phyloP scores from a whole-genome alignment of 306 rosid species.

The Mimosa bimucronata region DNA sequence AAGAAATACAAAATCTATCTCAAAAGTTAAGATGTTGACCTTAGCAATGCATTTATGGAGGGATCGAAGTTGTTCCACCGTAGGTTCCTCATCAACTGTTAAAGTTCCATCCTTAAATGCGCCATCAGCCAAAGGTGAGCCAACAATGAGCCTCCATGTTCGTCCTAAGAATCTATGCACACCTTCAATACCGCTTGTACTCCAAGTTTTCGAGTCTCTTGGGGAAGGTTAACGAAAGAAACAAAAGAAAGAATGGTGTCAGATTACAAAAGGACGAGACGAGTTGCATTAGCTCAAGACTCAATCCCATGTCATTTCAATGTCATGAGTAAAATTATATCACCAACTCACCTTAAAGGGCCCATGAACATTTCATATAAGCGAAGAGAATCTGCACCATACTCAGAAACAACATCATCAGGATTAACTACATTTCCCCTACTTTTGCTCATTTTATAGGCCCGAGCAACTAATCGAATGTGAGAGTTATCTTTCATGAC shows the following conservation, averaged over 20 bases:
- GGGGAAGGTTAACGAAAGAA: slow-evolving; percentile 33
- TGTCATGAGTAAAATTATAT: slow-evolving; percentile 23
- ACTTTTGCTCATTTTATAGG: slow-evolving; percentile 98
- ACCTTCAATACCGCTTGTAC: slow-evolving; percentile 95
- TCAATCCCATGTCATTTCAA: slow-evolving; percentile 31
- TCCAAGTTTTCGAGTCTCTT: slow-evolving; percentile 94
- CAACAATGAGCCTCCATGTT: slow-evolving; percentile 90
- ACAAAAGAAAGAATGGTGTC: slow-evolving; percentile 23
- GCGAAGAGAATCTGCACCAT: slow-evolving; percentile 98
- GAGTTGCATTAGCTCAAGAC: background rate
- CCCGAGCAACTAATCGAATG: slow-evolving; percentile 72
- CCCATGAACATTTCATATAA: slow-evolving; percentile 99
- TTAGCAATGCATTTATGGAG: slow-evolving; percentile 95
- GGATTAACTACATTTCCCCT: slow-evolving; percentile 97
- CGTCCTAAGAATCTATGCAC: slow-evolving; percentile 93
- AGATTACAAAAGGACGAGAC: slow-evolving; percentile 27
- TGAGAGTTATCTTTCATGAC: slow-evolving; percentile 83
- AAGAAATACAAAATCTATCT: slow-evolving; percentile 16
- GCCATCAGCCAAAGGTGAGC: slow-evolving; percentile 83
- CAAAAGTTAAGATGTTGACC: slow-evolving; percentile 56
- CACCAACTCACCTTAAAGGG: slow-evolving; percentile 72
- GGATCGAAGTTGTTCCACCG: slow-evolving; percentile 75
- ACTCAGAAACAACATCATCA: slow-evolving; percentile 88
- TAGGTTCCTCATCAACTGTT: slow-evolving; percentile 81
- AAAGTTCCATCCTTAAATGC: slow-evolving; percentile 73